Conservation (phyloP, 768 basidiomycete genomes). For the Crassisporium funariophilum region DNA sequence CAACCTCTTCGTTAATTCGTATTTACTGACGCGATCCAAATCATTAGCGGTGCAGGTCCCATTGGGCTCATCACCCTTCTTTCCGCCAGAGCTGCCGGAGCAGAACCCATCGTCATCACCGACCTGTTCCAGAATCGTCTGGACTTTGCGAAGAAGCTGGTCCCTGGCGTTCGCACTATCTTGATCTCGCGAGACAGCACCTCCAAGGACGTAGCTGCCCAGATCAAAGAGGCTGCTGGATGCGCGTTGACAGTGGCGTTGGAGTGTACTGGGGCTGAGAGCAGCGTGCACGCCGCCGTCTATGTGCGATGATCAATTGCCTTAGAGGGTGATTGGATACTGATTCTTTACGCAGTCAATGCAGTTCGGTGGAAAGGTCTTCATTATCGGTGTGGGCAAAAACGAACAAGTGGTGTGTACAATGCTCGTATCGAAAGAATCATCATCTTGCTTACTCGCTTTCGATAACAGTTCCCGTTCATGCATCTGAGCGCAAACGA, state of each 20-base stretch:
- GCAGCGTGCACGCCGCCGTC: slow-evolving; percentile 60
- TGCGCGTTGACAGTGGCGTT: slow-evolving; percentile 52
- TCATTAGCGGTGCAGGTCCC: slow-evolving; percentile 61
- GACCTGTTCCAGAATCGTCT: slow-evolving; percentile 67
- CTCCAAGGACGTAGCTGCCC: slow-evolving; percentile 51
- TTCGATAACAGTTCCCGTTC: slow-evolving; percentile 58
- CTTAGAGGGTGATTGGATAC: not conserved
- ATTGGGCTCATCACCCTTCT: slow-evolving; percentile 66
- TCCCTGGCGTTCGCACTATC: slow-evolving; percentile 59
- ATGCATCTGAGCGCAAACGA: slow-evolving; percentile 74
- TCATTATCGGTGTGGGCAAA: slow-evolving; percentile 71
- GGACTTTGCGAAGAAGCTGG: slow-evolving; percentile 64
- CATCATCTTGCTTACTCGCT: slow-evolving; percentile 1
- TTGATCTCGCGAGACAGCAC: slow-evolving; percentile 50
- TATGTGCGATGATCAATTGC: slow-evolving; percentile 39
- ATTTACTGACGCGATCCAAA: slow-evolving; percentile 2
- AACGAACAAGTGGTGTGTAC: slow-evolving; percentile 55
- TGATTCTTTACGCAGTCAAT: slow-evolving; percentile 43
- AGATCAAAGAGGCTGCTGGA: slow-evolving; percentile 54
- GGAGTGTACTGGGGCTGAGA: slow-evolving; percentile 68
- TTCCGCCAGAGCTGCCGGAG: slow-evolving; percentile 67
- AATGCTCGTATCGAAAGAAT: not conserved
- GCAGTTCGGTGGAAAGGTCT: slow-evolving; percentile 67
- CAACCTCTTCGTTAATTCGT: not conserved
- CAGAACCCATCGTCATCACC: slow-evolving; percentile 70